phyloP scores from a whole-genome alignment of 805 yeast genomes.

The Yamadazyma olivae region DNA sequence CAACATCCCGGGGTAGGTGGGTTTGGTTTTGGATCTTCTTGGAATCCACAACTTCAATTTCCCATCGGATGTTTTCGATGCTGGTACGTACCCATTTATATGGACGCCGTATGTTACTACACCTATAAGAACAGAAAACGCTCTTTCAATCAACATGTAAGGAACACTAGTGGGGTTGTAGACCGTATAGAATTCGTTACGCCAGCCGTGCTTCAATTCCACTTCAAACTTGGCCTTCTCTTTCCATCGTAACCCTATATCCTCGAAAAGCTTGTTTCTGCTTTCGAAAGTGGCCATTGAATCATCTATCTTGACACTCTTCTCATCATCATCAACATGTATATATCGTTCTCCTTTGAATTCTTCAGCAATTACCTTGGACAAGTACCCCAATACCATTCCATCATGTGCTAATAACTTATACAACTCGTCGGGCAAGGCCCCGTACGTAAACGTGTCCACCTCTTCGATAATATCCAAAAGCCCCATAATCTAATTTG shows the following conservation, averaged over 20 bases:
- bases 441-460: constrained; percentile 28
- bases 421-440: constrained; percentile 15
- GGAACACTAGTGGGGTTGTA: constrained; percentile 53
- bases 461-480: constrained; percentile 20
- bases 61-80: constrained; percentile 33
- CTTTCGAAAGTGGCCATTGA: constrained; percentile 34
- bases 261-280: constrained; percentile 39
- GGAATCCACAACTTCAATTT: constrained; percentile 77
- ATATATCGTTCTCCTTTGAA: constrained; percentile 16
- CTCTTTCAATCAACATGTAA: constrained; percentile 74
- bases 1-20: constrained; percentile 85
- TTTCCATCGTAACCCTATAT: constrained; percentile 42
- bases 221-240: constrained; percentile 21
- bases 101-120: constrained; percentile 90
- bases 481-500: neutral
- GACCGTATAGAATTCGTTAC: constrained; percentile 77
- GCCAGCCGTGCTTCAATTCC: constrained; percentile 63
- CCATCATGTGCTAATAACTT: constrained; percentile 29
- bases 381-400: constrained; percentile 26
- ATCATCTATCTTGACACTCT: constrained; percentile 25
- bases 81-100: constrained; percentile 70
- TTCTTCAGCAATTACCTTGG: constrained; percentile 19
- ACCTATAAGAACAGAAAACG: constrained; percentile 78
- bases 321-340: constrained; percentile 19
- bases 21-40: constrained; percentile 68